Evolutionary conservation across 2,329 filamentous ascomycete species (phyloP).

Genomic region (Fusarium fracticaudum): DNA sequence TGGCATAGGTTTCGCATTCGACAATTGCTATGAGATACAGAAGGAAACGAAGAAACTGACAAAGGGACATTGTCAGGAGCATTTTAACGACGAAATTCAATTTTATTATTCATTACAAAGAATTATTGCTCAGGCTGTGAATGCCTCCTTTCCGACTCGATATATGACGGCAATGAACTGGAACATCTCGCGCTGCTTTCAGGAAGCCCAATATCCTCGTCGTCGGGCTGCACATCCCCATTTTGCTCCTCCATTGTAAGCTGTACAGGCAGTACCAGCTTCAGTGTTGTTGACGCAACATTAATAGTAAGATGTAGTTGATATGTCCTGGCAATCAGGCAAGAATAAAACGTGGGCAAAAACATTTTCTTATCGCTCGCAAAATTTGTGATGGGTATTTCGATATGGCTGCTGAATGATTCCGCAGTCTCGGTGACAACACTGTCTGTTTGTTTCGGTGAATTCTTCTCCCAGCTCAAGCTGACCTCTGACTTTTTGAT

Average conservation of each 20-base stretch:
- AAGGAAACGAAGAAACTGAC: no score
- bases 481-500: not conserved
- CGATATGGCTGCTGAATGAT: not conserved
- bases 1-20: not conserved
- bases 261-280: not conserved
- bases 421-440: not conserved
- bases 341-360: constrained; percentile 15
- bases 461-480: not conserved
- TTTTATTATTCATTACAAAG: not conserved
- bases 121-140: constrained; percentile 1
- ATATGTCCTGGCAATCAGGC: constrained; percentile 8
- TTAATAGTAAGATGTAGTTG: constrained; percentile 1
- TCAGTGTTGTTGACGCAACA: not conserved
- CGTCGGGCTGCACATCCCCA: not conserved
- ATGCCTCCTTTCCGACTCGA: constrained; percentile 7
- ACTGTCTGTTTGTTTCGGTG: not conserved
- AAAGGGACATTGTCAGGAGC: no score
- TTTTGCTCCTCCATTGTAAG: not conserved
- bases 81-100: not conserved
- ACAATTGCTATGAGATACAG: not conserved
- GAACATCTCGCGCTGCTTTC: not conserved
- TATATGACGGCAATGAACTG: constrained; percentile 6
- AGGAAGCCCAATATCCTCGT: not conserved
- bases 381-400: not conserved
- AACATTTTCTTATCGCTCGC: constrained; percentile 8